These are phyloP conservation scores for Dichotomopilus funicola DNA, from an alignment of 2,329 filamentous ascomycete genomes.

Conservation along the genomic window DNA sequence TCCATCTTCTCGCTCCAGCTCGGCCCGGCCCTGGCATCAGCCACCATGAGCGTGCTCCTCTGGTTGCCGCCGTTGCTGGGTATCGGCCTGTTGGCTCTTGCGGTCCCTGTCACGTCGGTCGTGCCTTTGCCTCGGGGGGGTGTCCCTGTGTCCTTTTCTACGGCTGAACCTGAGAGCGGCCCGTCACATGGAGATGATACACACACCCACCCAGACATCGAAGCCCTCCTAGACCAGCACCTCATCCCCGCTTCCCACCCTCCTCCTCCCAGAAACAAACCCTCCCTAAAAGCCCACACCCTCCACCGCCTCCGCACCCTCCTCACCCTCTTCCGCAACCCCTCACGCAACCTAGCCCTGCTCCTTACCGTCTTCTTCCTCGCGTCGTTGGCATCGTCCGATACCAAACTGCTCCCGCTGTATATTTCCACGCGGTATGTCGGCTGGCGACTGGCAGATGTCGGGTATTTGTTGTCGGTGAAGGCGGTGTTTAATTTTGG, in stretches of 20 bases:
- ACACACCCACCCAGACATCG: constrained; percentile 10
- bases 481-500: constrained; percentile 45
- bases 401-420: constrained; percentile 44
- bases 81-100: constrained; percentile 31
- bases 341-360: constrained; percentile 34
- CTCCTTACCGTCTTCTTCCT: constrained; percentile 41
- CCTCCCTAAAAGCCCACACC: constrained; percentile 29
- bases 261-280: constrained; percentile 25
- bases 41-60: constrained; percentile 38
- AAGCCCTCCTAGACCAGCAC: neutral
- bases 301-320: constrained; percentile 28
- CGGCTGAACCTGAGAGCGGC: neutral
- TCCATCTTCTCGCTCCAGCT: constrained; percentile 40
- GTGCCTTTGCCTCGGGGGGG: constrained; percentile 21
- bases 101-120: constrained; percentile 28
- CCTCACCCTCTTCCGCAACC: constrained; percentile 6
- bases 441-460: constrained; percentile 38
- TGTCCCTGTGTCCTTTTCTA: neutral
- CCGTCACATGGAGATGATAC: constrained; percentile 29
- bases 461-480: constrained; percentile 42
- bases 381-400: constrained; percentile 43
- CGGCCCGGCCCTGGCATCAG: constrained; percentile 41
- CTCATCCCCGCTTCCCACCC: no score
- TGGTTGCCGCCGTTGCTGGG: constrained; percentile 41
- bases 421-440: constrained; percentile 44